Evolutionary conservation across 306 rosid species (phyloP), one percentile per base, ranked within the genome.

Genomic region (Ormosia emarginata): DNA sequence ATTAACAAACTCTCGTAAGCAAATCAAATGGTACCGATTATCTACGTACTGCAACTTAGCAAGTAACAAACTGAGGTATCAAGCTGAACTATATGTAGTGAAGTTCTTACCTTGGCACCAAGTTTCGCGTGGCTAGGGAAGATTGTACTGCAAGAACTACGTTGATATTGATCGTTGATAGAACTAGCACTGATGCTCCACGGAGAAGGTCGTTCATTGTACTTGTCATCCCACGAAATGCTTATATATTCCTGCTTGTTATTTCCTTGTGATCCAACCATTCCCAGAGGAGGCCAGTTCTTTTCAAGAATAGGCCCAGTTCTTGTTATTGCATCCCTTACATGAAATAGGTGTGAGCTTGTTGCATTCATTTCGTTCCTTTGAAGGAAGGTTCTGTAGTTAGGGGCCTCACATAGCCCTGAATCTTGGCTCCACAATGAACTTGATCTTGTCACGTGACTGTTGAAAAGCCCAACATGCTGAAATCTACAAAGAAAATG

Each of bases 221-320:
- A 37, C 33, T 34, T 71, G 8, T 68, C 61, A 43, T 68, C 72
- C 59, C 83, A 17, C 18, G 76, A 80, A 68, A 76, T 62, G 44
- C 65, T 69, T 50, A 34, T 29, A 47, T 68, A 61, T 79, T 84
- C 73, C 3, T 72, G 69, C 57, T 15, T 68, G 10, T 30, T 47
- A 67, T 58, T 63, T 55, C 52, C 80, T 75, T 77, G 81, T 37
- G 77, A 49, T 69, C 62, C 82, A 33, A 24, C 57, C 58, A 37
- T 63, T 56, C 78, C 85, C 8, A 17, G 57, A 33, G 79, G 83
- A 41, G 68, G 85, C 88, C 84, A 79, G 55, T 68, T 86, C 79
- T 75, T 73, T 6, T 76, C 86, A 33, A 81, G 40, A 24, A 24
- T 24, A 34, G 86, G 68, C 2, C 39, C 88, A 44, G 56, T 67